Conservation (phyloP, 768 basidiomycete genomes). For the Cyclocybe cylindracea region DNA sequence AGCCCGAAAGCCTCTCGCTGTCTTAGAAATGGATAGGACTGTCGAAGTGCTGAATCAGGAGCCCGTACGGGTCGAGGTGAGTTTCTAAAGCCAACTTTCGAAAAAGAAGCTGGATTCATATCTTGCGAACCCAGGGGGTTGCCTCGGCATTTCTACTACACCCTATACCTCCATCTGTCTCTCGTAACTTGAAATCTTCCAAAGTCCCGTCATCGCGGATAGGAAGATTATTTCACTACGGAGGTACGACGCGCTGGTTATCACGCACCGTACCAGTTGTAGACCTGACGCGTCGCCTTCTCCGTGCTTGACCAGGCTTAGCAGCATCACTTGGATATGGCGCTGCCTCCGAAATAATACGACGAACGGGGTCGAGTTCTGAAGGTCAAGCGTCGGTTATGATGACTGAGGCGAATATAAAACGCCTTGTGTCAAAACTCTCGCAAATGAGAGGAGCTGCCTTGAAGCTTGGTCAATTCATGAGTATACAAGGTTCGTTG, state of each 20-base stretch:
- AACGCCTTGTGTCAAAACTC: slow-evolving; percentile 88
- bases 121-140: not conserved
- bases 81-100: too few species aligned
- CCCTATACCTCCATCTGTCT: slow-evolving; percentile 11
- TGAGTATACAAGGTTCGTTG: slow-evolving; percentile 85
- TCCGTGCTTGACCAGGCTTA: slow-evolving; percentile 62
- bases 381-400: slow-evolving; percentile 51
- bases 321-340: slow-evolving; percentile 89
- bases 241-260: slow-evolving; percentile 48
- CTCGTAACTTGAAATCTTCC: slow-evolving; percentile 69
- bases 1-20: too few species aligned
- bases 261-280: not conserved
- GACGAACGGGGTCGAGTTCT: slow-evolving; percentile 55
- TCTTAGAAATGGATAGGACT: not conserved
- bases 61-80: too few species aligned
- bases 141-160: not conserved
- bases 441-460: slow-evolving; percentile 96
- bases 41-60: not conserved
- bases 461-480: slow-evolving; percentile 93
- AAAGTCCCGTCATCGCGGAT: slow-evolving; percentile 90
- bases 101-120: too few species aligned
- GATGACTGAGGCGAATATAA: slow-evolving; percentile 90
- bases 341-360: slow-evolving; percentile 83
- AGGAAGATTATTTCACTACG: slow-evolving; percentile 92
- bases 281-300: not conserved